Conservation (phyloP, 768 basidiomycete species). For the Phlebiopsis flavidoalba region DNA sequence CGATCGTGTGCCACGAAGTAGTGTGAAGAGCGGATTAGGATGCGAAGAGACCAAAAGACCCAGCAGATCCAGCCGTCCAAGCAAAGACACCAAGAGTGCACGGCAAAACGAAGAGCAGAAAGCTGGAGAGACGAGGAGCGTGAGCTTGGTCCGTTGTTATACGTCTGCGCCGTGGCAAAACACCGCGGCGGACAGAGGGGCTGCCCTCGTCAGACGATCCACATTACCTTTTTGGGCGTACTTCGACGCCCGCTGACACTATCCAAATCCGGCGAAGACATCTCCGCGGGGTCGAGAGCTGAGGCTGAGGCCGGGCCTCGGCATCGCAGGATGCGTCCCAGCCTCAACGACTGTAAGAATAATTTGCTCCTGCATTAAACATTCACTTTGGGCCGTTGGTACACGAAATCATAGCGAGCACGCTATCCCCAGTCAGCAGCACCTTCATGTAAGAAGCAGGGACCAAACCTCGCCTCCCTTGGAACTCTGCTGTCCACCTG, state of each 20-base stretch:
- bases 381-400: background rate
- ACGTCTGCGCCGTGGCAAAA: background rate
- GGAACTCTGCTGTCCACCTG: constrained; percentile 26
- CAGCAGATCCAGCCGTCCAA: background rate
- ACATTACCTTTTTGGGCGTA: background rate
- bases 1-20: constrained; percentile 12
- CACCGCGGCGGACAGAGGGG: background rate
- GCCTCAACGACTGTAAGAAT: background rate
- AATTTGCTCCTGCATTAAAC: background rate
- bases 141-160: background rate
- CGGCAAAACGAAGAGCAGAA: background rate
- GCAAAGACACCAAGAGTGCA: background rate
- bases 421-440: constrained; percentile 7
- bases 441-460: constrained; percentile 26
- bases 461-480: constrained; percentile 23
- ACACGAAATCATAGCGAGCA: background rate
- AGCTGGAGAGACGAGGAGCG: background rate
- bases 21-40: background rate
- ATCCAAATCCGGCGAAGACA: background rate
- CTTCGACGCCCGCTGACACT: background rate
- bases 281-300: background rate
- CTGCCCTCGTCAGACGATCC: background rate
- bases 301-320: no score
- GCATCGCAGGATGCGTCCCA: background rate
- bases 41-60: background rate